Conservation (phyloP, 2,329 filamentous ascomycete genomes). For the Neofusicoccum sp. region DNA sequence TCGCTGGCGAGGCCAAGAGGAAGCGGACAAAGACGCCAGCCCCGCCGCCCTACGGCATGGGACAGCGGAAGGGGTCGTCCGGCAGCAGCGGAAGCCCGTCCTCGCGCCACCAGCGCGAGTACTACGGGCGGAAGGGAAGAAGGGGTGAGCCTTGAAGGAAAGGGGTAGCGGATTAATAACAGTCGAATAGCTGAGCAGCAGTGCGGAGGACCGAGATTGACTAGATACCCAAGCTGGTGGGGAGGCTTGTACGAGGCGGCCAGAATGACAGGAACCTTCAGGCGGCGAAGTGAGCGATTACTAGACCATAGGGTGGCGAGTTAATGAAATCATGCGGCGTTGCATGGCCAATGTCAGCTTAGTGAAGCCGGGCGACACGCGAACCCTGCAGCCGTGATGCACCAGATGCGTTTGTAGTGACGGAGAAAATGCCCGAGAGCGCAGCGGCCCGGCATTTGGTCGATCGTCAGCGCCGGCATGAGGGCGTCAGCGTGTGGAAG, state of each 20-base stretch:
- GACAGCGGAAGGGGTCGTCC: conserved; percentile 5
- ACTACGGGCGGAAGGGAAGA: conserved; percentile 10
- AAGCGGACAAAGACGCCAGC: background rate
- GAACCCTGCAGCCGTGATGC: too few relatives aligned
- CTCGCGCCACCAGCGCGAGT: conserved; percentile 4
- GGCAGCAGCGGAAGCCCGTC: conserved; percentile 1
- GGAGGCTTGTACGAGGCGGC: background rate
- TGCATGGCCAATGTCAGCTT: too few relatives aligned
- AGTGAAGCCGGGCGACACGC: too few relatives aligned
- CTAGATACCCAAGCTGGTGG: conserved; percentile 3
- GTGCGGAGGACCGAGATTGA: background rate
- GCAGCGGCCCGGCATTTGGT: too few relatives aligned
- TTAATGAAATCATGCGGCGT: background rate
- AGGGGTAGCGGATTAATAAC: too few relatives aligned
- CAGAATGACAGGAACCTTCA: background rate
- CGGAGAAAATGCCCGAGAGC: too few relatives aligned
- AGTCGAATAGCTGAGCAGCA: background rate
- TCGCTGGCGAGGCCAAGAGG: conserved; percentile 33
- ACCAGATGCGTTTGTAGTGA: too few relatives aligned
- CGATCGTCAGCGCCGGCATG: background rate
- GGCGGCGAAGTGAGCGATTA: background rate
- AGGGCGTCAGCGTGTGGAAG: background rate
- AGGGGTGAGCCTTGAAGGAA: background rate
- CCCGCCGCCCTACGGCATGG: background rate
- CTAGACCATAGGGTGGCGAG: conserved; percentile 3